These are phyloP conservation scores for Tieghemiomyces parasiticus DNA, from an alignment of 192 early-diverging fungal species.

Conservation along the genomic window DNA sequence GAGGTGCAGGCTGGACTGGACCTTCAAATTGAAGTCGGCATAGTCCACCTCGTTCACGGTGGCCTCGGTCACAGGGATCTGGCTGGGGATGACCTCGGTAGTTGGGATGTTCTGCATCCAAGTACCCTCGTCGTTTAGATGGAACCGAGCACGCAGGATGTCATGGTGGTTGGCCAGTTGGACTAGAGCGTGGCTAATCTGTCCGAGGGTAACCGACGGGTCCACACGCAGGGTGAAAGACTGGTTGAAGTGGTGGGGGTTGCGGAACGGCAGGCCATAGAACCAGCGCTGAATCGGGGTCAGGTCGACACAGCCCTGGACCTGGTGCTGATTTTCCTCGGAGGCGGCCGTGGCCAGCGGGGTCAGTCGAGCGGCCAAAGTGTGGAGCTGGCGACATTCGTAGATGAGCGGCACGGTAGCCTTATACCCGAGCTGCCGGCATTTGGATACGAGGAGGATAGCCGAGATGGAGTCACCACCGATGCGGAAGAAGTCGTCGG, in stretches of 20 bases:
- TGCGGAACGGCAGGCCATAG: background rate
- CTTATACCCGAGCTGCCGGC: background rate
- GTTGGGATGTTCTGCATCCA: background rate
- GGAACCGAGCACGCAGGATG: background rate
- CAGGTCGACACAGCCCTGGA: background rate
- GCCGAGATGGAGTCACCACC: background rate
- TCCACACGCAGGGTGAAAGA: background rate
- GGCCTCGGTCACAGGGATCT: background rate
- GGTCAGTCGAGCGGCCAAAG: background rate
- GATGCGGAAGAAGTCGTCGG: background rate
- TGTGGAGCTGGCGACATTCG: background rate
- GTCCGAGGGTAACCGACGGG: background rate
- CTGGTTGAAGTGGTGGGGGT: background rate
- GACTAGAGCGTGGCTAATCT: background rate
- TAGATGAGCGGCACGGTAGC: background rate
- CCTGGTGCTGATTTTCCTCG: background rate
- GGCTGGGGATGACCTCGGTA: background rate
- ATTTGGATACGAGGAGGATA: background rate
- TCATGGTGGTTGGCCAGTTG: background rate
- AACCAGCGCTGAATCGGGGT: background rate
- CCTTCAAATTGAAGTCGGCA: background rate
- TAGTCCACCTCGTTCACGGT: background rate
- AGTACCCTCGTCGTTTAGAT: background rate
- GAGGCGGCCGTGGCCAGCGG: background rate
- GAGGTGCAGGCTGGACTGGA: background rate